Evolutionary conservation across 2,329 filamentous ascomycete species (phyloP).

Genomic region (Beauveria medogensis): DNA sequence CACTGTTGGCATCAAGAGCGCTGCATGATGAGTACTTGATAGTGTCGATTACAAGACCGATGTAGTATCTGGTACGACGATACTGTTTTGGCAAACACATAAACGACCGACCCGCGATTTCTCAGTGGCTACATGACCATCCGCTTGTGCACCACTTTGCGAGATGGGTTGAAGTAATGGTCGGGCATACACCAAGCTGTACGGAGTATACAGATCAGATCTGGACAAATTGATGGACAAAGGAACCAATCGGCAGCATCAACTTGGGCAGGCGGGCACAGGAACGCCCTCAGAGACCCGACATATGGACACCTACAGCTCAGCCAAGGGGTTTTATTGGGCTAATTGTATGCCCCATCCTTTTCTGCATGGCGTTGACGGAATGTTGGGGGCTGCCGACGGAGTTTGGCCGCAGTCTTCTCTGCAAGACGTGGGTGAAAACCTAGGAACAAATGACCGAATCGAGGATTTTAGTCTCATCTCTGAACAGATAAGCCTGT

Average conservation of each 20-base stretch:
- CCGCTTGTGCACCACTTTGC: neutral
- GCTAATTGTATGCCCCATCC: neutral
- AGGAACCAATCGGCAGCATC: neutral
- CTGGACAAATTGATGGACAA: neutral
- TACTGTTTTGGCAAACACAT: neutral
- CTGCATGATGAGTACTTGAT: neutral
- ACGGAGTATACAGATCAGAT: neutral
- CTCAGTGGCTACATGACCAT: neutral
- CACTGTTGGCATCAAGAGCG: neutral
- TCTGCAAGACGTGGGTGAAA: neutral
- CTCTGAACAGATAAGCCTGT: neutral
- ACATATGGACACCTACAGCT: neutral
- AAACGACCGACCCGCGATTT: neutral
- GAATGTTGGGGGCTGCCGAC: neutral
- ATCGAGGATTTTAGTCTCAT: neutral
- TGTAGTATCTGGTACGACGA: neutral
- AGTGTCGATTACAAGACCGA: neutral
- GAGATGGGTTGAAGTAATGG: neutral
- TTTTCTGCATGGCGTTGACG: neutral
- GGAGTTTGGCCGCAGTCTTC: too few species aligned
- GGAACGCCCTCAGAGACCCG: neutral
- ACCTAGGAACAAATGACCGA: neutral
- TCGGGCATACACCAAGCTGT: neutral
- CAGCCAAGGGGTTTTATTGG: neutral
- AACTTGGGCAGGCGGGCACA: neutral